Percentiles rank a stretch among this genome's conserved stretches.
Conservation (phyloP, 2,329 filamentous ascomycete genomes). For the Blastomyces parvus region DNA sequence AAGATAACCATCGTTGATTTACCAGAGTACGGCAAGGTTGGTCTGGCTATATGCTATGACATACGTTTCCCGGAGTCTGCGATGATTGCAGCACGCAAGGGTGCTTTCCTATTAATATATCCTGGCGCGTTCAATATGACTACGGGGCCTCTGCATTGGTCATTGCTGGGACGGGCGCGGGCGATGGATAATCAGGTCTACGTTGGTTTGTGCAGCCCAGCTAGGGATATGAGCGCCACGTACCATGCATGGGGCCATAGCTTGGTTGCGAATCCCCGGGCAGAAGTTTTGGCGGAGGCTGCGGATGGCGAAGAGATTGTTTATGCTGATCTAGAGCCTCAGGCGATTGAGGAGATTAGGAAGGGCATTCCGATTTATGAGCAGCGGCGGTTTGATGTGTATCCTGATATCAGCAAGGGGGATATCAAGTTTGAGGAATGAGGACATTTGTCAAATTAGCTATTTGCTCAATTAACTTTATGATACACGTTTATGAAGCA, state of each 20-base stretch:
- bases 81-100: conserved; percentile 73
- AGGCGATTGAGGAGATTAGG: conserved; percentile 62
- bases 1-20: conserved; percentile 77
- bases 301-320: conserved; percentile 70
- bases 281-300: conserved; percentile 66
- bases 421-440: conserved; percentile 36
- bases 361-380: conserved; percentile 73
- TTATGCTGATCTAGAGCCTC: conserved; percentile 58
- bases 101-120: conserved; percentile 81
- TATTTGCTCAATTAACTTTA: neutral
- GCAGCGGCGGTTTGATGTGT: conserved; percentile 90
- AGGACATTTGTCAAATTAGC: neutral
- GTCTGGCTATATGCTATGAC: conserved; percentile 93
- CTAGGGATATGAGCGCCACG: conserved; percentile 62
- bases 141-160: conserved; percentile 88
- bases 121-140: conserved; percentile 96
- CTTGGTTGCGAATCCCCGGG: conserved; percentile 79
- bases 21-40: conserved; percentile 79
- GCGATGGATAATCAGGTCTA: conserved; percentile 93
- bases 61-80: conserved; percentile 92
- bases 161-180: conserved; percentile 66
- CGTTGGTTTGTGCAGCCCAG: conserved; percentile 85
- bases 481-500: neutral
- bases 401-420: conserved; percentile 72
- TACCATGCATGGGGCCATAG: conserved; percentile 94